Conservation (phyloP, 2,329 filamentous ascomycete genomes). For the Sclerotiophoma versabilis region DNA sequence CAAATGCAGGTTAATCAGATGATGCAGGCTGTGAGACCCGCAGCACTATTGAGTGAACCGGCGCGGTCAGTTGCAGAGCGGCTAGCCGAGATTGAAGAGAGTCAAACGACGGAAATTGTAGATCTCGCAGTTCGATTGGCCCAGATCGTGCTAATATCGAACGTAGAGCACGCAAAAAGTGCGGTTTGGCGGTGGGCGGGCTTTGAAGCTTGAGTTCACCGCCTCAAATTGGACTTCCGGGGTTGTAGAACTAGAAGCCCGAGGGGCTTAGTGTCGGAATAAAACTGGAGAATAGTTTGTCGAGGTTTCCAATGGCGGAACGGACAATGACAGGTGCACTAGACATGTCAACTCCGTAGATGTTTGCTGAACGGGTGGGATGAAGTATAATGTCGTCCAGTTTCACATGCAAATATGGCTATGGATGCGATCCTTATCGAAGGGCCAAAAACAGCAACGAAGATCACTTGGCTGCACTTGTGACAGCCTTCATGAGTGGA, state of each 20-base stretch:
- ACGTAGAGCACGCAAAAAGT: slow-evolving; percentile 23
- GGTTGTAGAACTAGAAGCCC: slow-evolving; percentile 23
- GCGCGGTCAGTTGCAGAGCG: slow-evolving; percentile 27
- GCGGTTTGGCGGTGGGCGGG: slow-evolving; percentile 29
- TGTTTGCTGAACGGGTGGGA: slow-evolving; percentile 20
- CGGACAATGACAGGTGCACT: slow-evolving; percentile 29
- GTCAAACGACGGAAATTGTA: slow-evolving; percentile 26
- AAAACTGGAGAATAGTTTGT: slow-evolving; percentile 32
- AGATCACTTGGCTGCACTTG: slow-evolving; percentile 34
- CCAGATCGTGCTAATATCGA: slow-evolving; percentile 27
- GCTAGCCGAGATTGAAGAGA: slow-evolving; percentile 18
- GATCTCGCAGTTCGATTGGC: slow-evolving; percentile 34
- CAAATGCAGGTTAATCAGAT: slow-evolving; percentile 30
- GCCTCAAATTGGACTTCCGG: slow-evolving; percentile 32
- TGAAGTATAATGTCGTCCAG: slow-evolving; percentile 30
- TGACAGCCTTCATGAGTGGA: slow-evolving; percentile 29
- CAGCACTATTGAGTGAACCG: slow-evolving; percentile 32
- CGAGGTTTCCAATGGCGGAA: slow-evolving; percentile 19
- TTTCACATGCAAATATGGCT: slow-evolving; percentile 37
- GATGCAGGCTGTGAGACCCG: slow-evolving; percentile 30
- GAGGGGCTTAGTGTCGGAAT: slow-evolving; percentile 29
- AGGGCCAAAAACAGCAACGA: slow-evolving; percentile 19
- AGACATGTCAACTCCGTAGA: slow-evolving; percentile 26
- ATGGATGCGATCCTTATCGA: slow-evolving; percentile 8
- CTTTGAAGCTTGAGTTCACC: slow-evolving; percentile 37